These are phyloP conservation scores for Umbelopsis vinacea DNA, from an alignment of 192 early-diverging fungal genomes.

Conservation along the genomic window DNA sequence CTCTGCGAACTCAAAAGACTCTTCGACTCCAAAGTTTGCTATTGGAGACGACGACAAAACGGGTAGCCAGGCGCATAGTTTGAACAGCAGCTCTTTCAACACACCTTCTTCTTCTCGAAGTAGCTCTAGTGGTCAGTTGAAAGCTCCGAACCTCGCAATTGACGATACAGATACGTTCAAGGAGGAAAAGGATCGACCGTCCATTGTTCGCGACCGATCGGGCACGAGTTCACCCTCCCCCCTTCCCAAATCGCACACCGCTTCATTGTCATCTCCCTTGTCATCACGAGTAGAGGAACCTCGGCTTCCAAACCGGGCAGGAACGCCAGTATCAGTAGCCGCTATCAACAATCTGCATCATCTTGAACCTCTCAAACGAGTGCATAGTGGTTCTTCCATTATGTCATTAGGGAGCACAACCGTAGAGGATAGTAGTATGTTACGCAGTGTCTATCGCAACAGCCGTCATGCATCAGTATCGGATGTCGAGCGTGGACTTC, in stretches of 20 bases:
- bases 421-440: slow-evolving; percentile 28
- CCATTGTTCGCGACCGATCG: slow-evolving; percentile 1
- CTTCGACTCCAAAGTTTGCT: neutral
- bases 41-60: slow-evolving; percentile 3
- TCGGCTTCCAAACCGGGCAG: neutral
- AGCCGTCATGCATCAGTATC: neutral
- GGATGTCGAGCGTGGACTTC: slow-evolving; percentile 28
- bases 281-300: slow-evolving; percentile 9
- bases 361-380: slow-evolving; percentile 11
- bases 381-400: slow-evolving; percentile 26
- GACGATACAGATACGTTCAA: neutral
- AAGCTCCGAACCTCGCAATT: neutral
- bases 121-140: neutral
- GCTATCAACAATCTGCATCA: neutral
- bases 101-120: slow-evolving; percentile 2
- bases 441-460: neutral
- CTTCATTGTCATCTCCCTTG: neutral
- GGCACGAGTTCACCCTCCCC: neutral
- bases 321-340: neutral
- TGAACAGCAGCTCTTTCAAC: neutral
- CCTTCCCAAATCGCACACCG: neutral
- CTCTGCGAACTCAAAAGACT: neutral
- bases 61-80: neutral
- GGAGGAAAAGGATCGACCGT: neutral
- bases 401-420: slow-evolving; percentile 16